Percentiles rank a stretch among this genome's conserved stretches.
phyloP scores from a whole-genome alignment of 139 green algal species.

The Edaphochlamys debaryana region DNA sequence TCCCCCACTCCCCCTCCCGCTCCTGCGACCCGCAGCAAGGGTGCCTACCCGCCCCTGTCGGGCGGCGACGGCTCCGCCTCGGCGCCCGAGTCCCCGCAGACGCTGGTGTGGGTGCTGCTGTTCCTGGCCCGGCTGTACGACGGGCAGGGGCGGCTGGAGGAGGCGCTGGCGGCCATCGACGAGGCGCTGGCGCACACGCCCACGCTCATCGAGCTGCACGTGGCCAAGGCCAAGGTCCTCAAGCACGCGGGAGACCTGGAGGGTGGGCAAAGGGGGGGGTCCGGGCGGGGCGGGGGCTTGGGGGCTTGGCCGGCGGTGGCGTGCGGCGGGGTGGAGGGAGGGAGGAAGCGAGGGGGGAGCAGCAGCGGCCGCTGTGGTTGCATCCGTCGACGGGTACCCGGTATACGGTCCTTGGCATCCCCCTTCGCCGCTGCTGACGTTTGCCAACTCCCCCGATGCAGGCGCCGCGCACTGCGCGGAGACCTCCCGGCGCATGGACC shows the following conservation, averaged over 20 bases:
- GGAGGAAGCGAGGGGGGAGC: background rate
- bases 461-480: conserved; percentile 70
- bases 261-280: background rate
- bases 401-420: too few species aligned
- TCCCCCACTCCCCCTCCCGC: too few species aligned
- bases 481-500: conserved; percentile 80
- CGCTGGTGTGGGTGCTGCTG: conserved; percentile 79
- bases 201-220: conserved; percentile 83
- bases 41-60: conserved; percentile 24
- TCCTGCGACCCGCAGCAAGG: too few species aligned
- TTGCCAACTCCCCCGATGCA: conserved; percentile 20
- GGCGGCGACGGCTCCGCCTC: background rate
- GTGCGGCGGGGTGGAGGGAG: background rate
- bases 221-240: conserved; percentile 70
- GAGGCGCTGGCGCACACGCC: conserved; percentile 76
- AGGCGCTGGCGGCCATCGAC: conserved; percentile 79
- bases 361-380: too few species aligned
- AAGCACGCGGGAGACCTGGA: conserved; percentile 71
- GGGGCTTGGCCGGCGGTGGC: too few species aligned
- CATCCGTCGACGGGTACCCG: too few species aligned
- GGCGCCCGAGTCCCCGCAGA: conserved; percentile 38
- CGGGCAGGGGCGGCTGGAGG: conserved; percentile 34
- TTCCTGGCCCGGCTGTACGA: conserved; percentile 88
- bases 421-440: too few species aligned
- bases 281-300: too few species aligned